Conservation (phyloP, 1,139 yeast species). For the Yamadazyma trypodendri region DNA sequence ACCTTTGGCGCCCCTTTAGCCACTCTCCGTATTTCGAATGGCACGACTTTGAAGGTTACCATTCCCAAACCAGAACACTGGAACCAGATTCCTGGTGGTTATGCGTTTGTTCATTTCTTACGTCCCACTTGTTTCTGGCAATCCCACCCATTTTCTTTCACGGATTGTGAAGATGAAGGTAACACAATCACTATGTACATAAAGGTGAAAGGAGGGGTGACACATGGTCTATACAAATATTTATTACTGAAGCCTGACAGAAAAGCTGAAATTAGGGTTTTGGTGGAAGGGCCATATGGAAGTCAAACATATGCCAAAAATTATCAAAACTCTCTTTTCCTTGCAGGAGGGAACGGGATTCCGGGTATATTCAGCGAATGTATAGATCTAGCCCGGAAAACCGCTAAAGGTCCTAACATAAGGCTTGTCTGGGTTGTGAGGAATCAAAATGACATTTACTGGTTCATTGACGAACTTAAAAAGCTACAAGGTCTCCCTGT, state of each 20-base stretch:
- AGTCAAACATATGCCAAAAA: slow-evolving; percentile 26
- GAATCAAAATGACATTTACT: slow-evolving; percentile 32
- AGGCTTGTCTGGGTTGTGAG: slow-evolving; percentile 42
- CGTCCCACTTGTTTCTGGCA: slow-evolving; percentile 59
- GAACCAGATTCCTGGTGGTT: slow-evolving; percentile 29
- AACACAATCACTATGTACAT: slow-evolving; percentile 24
- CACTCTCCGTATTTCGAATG: slow-evolving; percentile 32
- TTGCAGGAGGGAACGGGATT: slow-evolving; percentile 43
- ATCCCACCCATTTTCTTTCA: slow-evolving; percentile 62
- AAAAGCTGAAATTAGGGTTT: slow-evolving; percentile 26
- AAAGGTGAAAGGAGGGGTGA: slow-evolving; percentile 34
- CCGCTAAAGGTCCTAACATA: slow-evolving; percentile 11
- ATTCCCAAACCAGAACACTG: slow-evolving; percentile 18
- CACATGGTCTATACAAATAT: slow-evolving; percentile 27
- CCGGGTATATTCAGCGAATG: slow-evolving; percentile 40
- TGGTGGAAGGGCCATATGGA: slow-evolving; percentile 41
- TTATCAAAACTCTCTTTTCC: slow-evolving; percentile 28
- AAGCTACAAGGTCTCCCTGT: slow-evolving; percentile 30
- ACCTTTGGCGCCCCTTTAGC: slow-evolving; percentile 41
- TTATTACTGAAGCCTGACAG: slow-evolving; percentile 25
- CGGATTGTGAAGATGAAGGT: slow-evolving; percentile 18
- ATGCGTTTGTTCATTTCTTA: slow-evolving; percentile 46
- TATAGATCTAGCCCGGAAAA: slow-evolving; percentile 17
- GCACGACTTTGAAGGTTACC: slow-evolving; percentile 14
- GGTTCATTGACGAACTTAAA: slow-evolving; percentile 48